Evolutionary conservation across 306 rosid species (phyloP), one percentile per base, ranked within the genome.

Genomic region (Inga leiocalycina): DNA sequence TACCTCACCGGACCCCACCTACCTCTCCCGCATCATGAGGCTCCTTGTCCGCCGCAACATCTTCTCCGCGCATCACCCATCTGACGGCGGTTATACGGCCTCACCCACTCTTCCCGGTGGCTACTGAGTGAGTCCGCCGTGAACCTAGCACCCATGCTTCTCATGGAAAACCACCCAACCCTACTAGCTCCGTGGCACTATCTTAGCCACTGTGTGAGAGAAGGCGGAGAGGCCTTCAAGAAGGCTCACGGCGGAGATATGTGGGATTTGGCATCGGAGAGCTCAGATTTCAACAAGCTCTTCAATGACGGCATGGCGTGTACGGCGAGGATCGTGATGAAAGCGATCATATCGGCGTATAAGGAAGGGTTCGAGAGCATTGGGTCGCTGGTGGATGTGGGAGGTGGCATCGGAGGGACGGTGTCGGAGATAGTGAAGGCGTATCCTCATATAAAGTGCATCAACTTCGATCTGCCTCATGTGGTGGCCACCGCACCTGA

Each of bases 281-380:
- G 11, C 17, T 10, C 51, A 41, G 34, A 20, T 0, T 44, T 43
- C 10, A 71, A 44, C 75, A 71, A 71, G 75, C 35, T 43, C 4
- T 71, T 71, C 54, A 71, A 71, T 2, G 5, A 44, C 0, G 76
- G 56, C 56, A 71, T 71, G 76, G 76, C 52, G 10, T 71, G 56
- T 45, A 71, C 54, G 27, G 27, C 27, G 27, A 27, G 27, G 27
- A 27, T 27, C 27, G 27, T 27, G 27, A 27, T 27, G 27, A 27
- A 27, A 27, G 59, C 57, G n/a, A 13, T 72, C 59, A 1, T 45
- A 5, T 14, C 76, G 8, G 57, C 34, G 5, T 72, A 72, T 13
- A 46, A 72, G n/a, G 39, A 72, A 22, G 76, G 76, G 6, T 72
- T 72, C 20, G 59, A 45, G 57, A 72, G 59, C 57, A 72, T 72